phyloP scores from a whole-genome alignment of 768 basidiomycete species.

The Gloeopeniophorella convolvens region DNA sequence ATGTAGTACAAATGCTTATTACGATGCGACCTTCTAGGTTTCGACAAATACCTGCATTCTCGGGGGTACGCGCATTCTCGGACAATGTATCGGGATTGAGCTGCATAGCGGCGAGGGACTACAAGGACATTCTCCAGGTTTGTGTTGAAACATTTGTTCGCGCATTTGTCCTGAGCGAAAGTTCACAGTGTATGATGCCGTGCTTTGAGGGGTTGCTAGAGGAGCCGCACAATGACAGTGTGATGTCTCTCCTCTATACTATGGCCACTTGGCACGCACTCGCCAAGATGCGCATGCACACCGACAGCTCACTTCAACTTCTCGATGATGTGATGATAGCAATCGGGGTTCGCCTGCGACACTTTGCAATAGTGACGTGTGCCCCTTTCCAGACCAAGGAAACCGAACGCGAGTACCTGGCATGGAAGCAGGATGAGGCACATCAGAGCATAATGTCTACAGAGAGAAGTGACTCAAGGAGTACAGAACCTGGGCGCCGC shows the following conservation, averaged over 20 bases:
- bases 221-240: slow-evolving; percentile 19
- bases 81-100: slow-evolving; percentile 9
- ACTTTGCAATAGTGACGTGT: slow-evolving; percentile 27
- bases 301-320: slow-evolving; percentile 21
- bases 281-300: slow-evolving; percentile 32
- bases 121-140: slow-evolving; percentile 15
- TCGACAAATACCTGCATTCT: neutral
- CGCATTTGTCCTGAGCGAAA: neutral
- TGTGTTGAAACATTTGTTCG: slow-evolving; percentile 3
- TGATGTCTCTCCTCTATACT: slow-evolving; percentile 24
- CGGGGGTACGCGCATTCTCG: neutral
- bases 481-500: neutral
- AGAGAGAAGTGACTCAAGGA: neutral
- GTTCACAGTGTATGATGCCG: slow-evolving; percentile 30
- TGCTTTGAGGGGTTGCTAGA: slow-evolving; percentile 30
- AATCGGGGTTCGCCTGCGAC: slow-evolving; percentile 21
- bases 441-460: neutral
- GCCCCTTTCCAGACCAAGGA: slow-evolving; percentile 24
- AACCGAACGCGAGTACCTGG: slow-evolving; percentile 20
- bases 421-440: slow-evolving; percentile 1
- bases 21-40: neutral
- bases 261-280: slow-evolving; percentile 31
- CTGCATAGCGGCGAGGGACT: slow-evolving; percentile 7
- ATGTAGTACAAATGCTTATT: neutral
- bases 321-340: slow-evolving; percentile 20